Base-by-base conservation (phyloP, 352 stramenopile species). In the Phytophthora pini region DNA sequence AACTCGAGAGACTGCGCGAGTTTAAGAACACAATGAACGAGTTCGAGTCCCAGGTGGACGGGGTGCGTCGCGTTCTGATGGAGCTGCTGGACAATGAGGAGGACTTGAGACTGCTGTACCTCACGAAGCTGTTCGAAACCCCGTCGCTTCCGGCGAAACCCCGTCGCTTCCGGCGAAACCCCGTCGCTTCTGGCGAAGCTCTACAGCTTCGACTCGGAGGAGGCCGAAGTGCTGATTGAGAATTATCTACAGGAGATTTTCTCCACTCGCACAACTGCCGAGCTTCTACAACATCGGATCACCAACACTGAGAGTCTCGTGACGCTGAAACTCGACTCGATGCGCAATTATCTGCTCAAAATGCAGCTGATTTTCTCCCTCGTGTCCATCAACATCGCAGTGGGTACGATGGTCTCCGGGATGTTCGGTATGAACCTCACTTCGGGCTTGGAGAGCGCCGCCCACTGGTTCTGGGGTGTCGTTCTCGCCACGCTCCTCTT, bases 241-340 rank as follows among this genome's bases (percentile, higher is more conserved):
- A 87, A 82, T 17, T 90, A 90, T 46, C 56, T 90, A 9, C 79
- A 89, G 39, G 79, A 92, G 36, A 92, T 92, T 32, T 83, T 88
- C 54, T 83, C 83, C 10, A 91, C 80, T 0, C 73, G 76, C 5
- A 88, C 82, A 11, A 91, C 83, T 41, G 78, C 79, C 4, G 72
- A 61, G n/a, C 57, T 92, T 0, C 66, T 92, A 49, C 80, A 90
- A 56, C 72, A 78, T 17, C 83, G 80, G 8, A 90, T 92, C 48
- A 51, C 78, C 22, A 89, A 86, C 55, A 89, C 82, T 15, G 80
- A 91, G 57, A 87, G 70, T 46, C 64, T 91, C 5, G 76, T 89
- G 24, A 89, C 80, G 64, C 53, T 90, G 20, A 89, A 89, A 56
- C 62, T 90, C 44, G 82, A 90, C 44, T 86, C 77, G 34, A 85